A percentile compares a stretch with the other conserved stretches of the same genome.
Evolutionary conservation across 768 basidiomycete species (phyloP).

Genomic region (Lentinula sp.): DNA sequence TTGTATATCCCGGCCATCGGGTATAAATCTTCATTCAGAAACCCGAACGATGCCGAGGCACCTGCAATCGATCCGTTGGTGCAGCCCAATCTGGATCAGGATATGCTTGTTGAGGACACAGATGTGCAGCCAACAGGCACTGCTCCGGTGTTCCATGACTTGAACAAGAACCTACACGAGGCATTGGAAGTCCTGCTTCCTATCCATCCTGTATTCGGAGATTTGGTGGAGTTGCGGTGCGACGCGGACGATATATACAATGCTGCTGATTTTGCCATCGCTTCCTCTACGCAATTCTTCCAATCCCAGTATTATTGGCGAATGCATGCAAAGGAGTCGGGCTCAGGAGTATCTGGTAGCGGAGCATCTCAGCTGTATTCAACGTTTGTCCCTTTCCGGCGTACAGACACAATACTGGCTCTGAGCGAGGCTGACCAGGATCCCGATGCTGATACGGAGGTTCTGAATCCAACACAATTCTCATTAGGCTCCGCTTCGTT

Average conservation of each 20-base stretch:
- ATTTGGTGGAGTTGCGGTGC: not conserved
- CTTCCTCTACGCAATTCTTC: not conserved
- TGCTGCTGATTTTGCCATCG: slow-evolving; percentile 1
- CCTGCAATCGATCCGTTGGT: not conserved
- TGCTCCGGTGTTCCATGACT: not conserved
- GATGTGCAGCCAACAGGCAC: not conserved
- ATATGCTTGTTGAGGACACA: not conserved
- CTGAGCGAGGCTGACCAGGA: not conserved
- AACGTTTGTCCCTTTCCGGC: not conserved
- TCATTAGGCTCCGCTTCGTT: not conserved
- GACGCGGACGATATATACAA: slow-evolving; percentile 4
- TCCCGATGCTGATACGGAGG: not conserved
- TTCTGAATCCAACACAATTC: not conserved
- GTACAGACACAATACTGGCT: not conserved
- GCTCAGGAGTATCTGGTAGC: no score
- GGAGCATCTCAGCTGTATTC: not conserved
- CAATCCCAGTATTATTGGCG: slow-evolving; percentile 1
- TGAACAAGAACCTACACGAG: slow-evolving; percentile 1
- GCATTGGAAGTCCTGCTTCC: slow-evolving; percentile 1
- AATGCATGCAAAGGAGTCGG: not conserved
- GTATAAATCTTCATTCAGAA: slow-evolving; percentile 1
- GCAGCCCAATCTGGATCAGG: not conserved
- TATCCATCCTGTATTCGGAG: not conserved
- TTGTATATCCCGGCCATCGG: not conserved
- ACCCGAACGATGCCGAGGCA: not conserved